A percentile compares a stretch with the other conserved stretches of the same genome.
These are phyloP conservation scores for Pseudocercospora ulei DNA, from an alignment of 2,329 filamentous ascomycete genomes.

Conservation along the genomic window DNA sequence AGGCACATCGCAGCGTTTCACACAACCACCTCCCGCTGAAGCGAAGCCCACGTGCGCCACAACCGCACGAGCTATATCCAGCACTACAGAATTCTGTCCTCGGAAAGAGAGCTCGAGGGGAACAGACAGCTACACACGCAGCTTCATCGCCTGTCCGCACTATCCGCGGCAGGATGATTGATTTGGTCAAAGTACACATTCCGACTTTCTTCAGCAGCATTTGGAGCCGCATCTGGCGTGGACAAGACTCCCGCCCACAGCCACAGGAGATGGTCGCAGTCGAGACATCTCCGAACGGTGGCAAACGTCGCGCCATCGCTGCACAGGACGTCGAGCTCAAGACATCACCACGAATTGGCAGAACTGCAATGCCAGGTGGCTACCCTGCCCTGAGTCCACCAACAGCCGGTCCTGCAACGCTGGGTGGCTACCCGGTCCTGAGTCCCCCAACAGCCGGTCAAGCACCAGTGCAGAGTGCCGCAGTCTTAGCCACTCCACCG, in stretches of 20 bases:
- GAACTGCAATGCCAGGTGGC: slow-evolving; percentile 10
- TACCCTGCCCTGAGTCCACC: slow-evolving; percentile 8
- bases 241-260: neutral
- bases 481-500: slow-evolving; percentile 14
- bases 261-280: slow-evolving; percentile 18
- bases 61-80: slow-evolving; percentile 10
- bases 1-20: no score
- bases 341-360: slow-evolving; percentile 5
- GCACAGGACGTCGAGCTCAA: slow-evolving; percentile 10
- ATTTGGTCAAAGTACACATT: slow-evolving; percentile 1
- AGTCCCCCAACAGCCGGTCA: neutral
- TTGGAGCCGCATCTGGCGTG: slow-evolving; percentile 3
- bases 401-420: no score
- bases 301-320: slow-evolving; percentile 20
- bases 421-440: neutral
- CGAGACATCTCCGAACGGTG: slow-evolving; percentile 11
- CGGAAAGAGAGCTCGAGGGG: slow-evolving; percentile 5
- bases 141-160: slow-evolving; percentile 3
- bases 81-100: slow-evolving; percentile 4
- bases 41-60: no score
- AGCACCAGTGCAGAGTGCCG: neutral
- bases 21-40: no score
- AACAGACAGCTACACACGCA: slow-evolving; percentile 5
- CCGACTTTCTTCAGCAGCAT: neutral
- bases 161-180: slow-evolving; percentile 8